phyloP scores from a whole-genome alignment of 805 yeast genomes.

The Suhomyces pyralidae region DNA sequence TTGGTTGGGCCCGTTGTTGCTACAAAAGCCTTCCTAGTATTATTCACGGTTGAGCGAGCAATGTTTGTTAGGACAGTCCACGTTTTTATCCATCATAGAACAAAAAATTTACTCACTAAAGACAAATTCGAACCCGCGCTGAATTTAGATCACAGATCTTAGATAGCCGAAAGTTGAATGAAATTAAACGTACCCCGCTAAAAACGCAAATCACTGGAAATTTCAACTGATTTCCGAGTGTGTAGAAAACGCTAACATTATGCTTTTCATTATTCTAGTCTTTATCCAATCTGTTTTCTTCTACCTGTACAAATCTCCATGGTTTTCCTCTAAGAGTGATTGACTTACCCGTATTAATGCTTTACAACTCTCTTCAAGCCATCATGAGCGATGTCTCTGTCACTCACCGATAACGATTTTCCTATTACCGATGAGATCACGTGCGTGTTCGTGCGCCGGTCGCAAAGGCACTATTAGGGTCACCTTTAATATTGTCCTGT shows the following conservation, averaged over 20 bases:
- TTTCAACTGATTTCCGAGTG: not conserved
- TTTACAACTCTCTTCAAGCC: not conserved
- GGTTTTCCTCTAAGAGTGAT: not conserved
- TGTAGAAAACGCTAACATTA: not conserved
- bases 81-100: not conserved
- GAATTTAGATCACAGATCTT: not conserved
- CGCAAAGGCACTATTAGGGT: not conserved
- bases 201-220: not conserved
- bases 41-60: not conserved
- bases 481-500: not conserved
- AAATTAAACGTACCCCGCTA: not conserved
- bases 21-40: not conserved
- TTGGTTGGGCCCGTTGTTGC: not conserved
- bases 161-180: not conserved
- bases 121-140: not conserved
- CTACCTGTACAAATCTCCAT: not conserved
- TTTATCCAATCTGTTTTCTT: not conserved
- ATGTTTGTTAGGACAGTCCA: not conserved
- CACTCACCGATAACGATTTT: not conserved
- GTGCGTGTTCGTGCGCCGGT: not conserved
- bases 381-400: not conserved
- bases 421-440: not conserved
- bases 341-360: not conserved
- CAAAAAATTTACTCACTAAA: not conserved
- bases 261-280: not conserved